phyloP scores from a whole-genome alignment of 2,329 filamentous ascomycete genomes.

The Davidsoniella virescens region DNA sequence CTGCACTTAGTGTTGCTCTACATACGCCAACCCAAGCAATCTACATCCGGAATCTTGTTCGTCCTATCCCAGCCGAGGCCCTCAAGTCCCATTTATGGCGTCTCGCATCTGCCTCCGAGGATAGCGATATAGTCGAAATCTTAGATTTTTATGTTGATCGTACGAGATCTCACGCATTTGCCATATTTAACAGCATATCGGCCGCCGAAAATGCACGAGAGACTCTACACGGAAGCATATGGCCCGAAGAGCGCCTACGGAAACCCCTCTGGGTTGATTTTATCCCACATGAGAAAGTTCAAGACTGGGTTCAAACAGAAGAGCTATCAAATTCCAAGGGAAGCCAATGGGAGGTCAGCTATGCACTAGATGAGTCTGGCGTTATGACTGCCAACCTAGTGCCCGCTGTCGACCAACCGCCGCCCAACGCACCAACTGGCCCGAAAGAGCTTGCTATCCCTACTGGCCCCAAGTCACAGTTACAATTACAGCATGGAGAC shows the following conservation, averaged over 20 bases:
- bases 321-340: constrained; percentile 27
- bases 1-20: constrained; percentile 25
- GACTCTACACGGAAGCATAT: constrained; percentile 60
- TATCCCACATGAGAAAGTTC: constrained; percentile 57
- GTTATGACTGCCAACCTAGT: constrained; percentile 38
- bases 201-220: constrained; percentile 64
- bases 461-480: background rate
- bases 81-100: constrained; percentile 53
- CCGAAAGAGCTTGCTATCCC: constrained; percentile 1
- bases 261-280: constrained; percentile 84
- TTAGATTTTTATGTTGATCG: constrained; percentile 62
- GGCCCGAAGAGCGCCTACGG: constrained; percentile 74
- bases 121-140: constrained; percentile 37
- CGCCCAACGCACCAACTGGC: constrained; percentile 3
- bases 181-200: constrained; percentile 48
- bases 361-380: constrained; percentile 41
- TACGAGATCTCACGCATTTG: constrained; percentile 79
- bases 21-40: constrained; percentile 61
- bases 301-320: constrained; percentile 59
- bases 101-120: constrained; percentile 45
- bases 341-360: constrained; percentile 56
- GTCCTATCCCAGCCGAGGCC: constrained; percentile 54
- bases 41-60: constrained; percentile 83
- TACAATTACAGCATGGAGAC: too few species aligned
- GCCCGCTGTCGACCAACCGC: constrained; percentile 12